These are phyloP conservation scores for Brettanomyces sp. DNA, from an alignment of 805 yeast genomes.

Conservation along the genomic window DNA sequence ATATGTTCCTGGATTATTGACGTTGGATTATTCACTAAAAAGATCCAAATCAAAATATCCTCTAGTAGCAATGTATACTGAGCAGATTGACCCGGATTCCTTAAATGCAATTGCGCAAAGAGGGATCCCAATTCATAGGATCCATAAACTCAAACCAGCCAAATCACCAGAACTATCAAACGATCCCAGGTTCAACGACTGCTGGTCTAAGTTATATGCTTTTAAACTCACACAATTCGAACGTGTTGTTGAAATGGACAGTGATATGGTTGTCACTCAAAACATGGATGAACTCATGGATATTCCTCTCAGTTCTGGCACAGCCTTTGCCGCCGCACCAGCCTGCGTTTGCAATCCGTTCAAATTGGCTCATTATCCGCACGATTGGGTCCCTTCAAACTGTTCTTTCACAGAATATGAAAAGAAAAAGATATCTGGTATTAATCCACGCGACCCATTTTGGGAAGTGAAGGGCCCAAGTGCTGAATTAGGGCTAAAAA, in stretches of 20 bases:
- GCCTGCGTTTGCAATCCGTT: slow-evolving; percentile 59
- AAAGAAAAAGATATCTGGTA: slow-evolving; percentile 8
- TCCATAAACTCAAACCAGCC: slow-evolving; percentile 34
- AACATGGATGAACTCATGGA: slow-evolving; percentile 56
- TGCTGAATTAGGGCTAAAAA: slow-evolving; percentile 30
- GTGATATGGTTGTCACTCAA: slow-evolving; percentile 47
- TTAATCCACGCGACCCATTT: slow-evolving; percentile 6
- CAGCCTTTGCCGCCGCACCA: slow-evolving; percentile 46
- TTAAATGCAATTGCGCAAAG: slow-evolving; percentile 30
- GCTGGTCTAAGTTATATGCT: slow-evolving; percentile 54
- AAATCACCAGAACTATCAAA: slow-evolving; percentile 34
- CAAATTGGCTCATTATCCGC: slow-evolving; percentile 42
- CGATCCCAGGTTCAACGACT: slow-evolving; percentile 48
- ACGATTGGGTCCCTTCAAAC: slow-evolving; percentile 40
- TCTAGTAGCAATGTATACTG: slow-evolving; percentile 44
- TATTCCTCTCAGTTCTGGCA: slow-evolving; percentile 25
- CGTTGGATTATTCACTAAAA: slow-evolving; percentile 39
- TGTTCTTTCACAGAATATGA: slow-evolving; percentile 39
- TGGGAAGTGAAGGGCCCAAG: slow-evolving; percentile 32
- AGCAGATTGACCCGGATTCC: slow-evolving; percentile 31
- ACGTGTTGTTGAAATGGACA: slow-evolving; percentile 46
- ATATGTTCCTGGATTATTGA: slow-evolving; percentile 42
- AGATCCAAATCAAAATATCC: slow-evolving; percentile 37
- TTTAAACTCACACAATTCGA: slow-evolving; percentile 41
- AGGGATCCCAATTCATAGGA: slow-evolving; percentile 31